Percentiles rank a stretch among this genome's conserved stretches.
Evolutionary conservation across 768 basidiomycete genomes (phyloP).

Genomic region (Hygrophoropsis aurantiaca): DNA sequence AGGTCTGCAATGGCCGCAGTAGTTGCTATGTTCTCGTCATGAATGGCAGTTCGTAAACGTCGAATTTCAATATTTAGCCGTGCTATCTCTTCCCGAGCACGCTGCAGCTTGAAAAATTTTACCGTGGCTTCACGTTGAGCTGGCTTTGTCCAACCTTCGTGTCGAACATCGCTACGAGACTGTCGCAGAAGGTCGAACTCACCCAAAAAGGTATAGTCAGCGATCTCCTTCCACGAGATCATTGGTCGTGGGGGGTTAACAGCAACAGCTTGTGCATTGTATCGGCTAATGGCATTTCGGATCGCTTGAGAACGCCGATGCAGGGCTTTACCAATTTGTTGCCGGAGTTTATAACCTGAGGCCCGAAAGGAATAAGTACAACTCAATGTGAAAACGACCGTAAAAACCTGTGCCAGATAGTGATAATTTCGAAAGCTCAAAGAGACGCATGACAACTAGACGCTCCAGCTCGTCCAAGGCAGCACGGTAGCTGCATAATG

Average conservation of each 20-base stretch:
- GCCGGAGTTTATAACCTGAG: constrained; percentile 7
- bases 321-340: constrained; percentile 6
- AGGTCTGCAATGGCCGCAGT: not conserved
- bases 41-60: constrained; percentile 13
- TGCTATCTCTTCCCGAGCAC: constrained; percentile 9
- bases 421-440: constrained; percentile 27
- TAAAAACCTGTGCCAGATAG: constrained; percentile 16
- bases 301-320: constrained; percentile 1
- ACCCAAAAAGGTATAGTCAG: constrained; percentile 3
- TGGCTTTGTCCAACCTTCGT: constrained; percentile 3
- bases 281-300: constrained; percentile 13
- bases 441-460: constrained; percentile 26
- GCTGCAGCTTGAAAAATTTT: constrained; percentile 6
- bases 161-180: not conserved
- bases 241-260: constrained; percentile 8
- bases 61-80: constrained; percentile 6
- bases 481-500: not conserved
- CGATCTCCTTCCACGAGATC: constrained; percentile 6
- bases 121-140: constrained; percentile 1
- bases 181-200: constrained; percentile 8
- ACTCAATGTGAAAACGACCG: not conserved
- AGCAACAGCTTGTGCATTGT: constrained; percentile 21
- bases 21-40: constrained; percentile 15
- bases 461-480: constrained; percentile 24
- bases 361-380: too few relatives aligned